Percentiles rank a stretch among this genome's conserved stretches.
Evolutionary conservation across 1,284 basidiomycete genomes (phyloP).

Genomic region (Somion occarium): DNA sequence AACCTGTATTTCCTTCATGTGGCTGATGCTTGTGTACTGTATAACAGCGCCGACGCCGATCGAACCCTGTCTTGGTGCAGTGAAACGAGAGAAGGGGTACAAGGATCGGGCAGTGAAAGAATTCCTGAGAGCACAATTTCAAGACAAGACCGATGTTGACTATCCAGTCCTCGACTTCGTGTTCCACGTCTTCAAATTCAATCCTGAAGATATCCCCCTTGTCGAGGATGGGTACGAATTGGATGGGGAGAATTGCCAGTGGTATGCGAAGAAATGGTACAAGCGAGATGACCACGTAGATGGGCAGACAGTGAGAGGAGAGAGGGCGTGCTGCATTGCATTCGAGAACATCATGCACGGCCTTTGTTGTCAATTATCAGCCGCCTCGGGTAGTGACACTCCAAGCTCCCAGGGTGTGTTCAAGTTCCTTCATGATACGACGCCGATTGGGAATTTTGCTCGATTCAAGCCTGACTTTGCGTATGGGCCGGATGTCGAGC

Average conservation of each 20-base stretch:
- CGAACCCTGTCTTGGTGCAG: too few relatives aligned
- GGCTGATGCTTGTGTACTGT: too few relatives aligned
- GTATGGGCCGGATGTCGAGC: not conserved
- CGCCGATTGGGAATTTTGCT: not conserved
- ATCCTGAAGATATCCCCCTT: not conserved
- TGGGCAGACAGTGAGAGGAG: not conserved
- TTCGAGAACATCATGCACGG: not conserved
- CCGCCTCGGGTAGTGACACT: not conserved
- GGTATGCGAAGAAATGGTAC: not conserved
- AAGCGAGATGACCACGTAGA: not conserved
- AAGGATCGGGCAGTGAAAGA: too few relatives aligned
- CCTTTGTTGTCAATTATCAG: not conserved
- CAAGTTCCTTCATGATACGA: not conserved
- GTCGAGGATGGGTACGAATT: not conserved
- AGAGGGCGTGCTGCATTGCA: not conserved
- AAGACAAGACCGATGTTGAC: not conserved
- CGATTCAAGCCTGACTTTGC: not conserved
- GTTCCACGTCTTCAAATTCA: not conserved
- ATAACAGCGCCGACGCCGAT: too few relatives aligned
- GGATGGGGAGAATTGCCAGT: not conserved
- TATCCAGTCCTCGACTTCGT: conserved; percentile 2
- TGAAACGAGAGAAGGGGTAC: too few relatives aligned
- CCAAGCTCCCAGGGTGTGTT: not conserved
- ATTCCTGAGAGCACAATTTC: not conserved
- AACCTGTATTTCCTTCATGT: too few relatives aligned